Conservation (phyloP, 2,329 filamentous ascomycete genomes). For the Paraconiothyrium brasiliense region DNA sequence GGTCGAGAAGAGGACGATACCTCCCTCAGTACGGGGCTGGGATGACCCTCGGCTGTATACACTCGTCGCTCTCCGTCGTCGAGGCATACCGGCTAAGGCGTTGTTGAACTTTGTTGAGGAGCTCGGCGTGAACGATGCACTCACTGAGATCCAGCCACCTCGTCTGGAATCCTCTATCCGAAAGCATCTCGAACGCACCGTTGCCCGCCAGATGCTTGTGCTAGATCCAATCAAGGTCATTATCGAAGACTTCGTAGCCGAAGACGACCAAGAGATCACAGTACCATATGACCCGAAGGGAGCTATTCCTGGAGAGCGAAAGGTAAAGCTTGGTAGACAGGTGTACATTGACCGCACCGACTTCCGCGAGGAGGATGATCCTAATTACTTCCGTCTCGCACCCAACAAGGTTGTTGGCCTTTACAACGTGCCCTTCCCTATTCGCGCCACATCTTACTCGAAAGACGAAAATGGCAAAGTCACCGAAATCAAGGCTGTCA, state of each 20-base stretch:
- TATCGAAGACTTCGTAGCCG: constrained; percentile 78
- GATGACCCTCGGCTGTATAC: constrained; percentile 92
- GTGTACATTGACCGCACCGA: constrained; percentile 87
- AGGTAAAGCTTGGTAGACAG: constrained; percentile 74
- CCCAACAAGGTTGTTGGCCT: constrained; percentile 79
- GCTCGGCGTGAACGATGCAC: constrained; percentile 85
- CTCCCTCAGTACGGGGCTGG: constrained; percentile 79
- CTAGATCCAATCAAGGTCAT: constrained; percentile 84
- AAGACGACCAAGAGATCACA: constrained; percentile 73
- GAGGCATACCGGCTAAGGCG: constrained; percentile 87
- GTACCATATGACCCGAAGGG: constrained; percentile 83
- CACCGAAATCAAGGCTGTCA: constrained; percentile 71
- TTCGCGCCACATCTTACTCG: constrained; percentile 73
- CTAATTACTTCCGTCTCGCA: constrained; percentile 80
- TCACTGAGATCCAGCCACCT: constrained; percentile 79
- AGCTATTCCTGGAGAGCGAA: constrained; percentile 66
- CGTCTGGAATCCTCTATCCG: constrained; percentile 89
- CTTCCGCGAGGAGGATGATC: constrained; percentile 76
- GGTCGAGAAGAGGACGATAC: constrained; percentile 50
- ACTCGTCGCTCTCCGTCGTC: constrained; percentile 80
- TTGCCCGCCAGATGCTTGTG: constrained; percentile 88
- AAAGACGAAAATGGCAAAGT: constrained; percentile 74
- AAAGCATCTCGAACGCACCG: constrained; percentile 85
- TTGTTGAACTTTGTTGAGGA: constrained; percentile 91
- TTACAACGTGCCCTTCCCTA: constrained; percentile 74